Base-by-base conservation (phyloP, 116 monocot genomes). In the Zostera marina region DNA sequence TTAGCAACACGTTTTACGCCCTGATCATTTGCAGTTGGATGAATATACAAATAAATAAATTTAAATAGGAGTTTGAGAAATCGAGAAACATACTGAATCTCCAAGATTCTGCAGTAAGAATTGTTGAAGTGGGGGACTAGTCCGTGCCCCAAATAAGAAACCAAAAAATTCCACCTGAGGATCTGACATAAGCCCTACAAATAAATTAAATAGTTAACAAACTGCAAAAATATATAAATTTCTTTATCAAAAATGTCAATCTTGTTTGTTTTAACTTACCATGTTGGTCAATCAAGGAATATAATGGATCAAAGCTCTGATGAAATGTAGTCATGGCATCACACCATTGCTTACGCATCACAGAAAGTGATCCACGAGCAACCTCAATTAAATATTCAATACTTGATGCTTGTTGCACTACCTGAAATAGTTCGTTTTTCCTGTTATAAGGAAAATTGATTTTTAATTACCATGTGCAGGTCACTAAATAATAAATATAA, bases 51-150 rank as follows among this genome's bases (percentile, higher is more conserved):
- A 66, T 3, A 16, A 59, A 24, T 12, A 54, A 14, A 59, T 46
- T 16, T 15, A 15, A 60, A 21, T 24, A 41, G 25, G 20, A 23
- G 42, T 22, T 7, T 22, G 22, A 42, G 10, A 38, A 9, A 60
- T 60, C 3, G 42, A 7, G 54, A 49, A 63, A 20, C 20, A 25
- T 89, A 98, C 96, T 77, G 65, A 52, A 89, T 98, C 96, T 59
- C 89, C 85, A 59, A 98, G 83, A 61, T 82, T 76, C 62, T 76
- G 89, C 41, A 85, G 80, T 52, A 98, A 69, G 78, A 98, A 98
- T 60, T 98, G 96, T 59, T 98, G 89, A 63, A 98, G 96, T 46
- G 96, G 72, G 12, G 85, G 86, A 59, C 90, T 98, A 39, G 80
- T 80, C 17, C 86, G 70, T 57, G 82, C 72, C 11, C 96, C 96